Conservation (phyloP, 257 asterid species). For the Ballota nigra region DNA sequence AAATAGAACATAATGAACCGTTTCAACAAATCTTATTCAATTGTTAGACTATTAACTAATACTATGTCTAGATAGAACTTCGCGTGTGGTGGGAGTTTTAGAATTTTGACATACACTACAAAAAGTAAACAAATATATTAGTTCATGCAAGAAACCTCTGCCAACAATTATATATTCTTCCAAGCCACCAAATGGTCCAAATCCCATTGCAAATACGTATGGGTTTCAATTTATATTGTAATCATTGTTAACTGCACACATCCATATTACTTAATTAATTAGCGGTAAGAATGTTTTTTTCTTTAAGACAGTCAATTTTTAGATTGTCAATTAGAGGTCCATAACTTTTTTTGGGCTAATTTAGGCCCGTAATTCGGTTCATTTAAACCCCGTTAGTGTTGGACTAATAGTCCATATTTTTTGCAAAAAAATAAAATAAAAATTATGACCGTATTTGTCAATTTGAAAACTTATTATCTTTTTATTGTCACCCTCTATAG, state of each 20-base stretch:
- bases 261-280: not conserved
- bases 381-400: no score
- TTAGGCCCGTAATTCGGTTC: no score
- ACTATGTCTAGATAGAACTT: not conserved
- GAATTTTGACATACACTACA: not conserved
- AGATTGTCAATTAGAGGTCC: no score
- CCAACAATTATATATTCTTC: conserved; percentile 1
- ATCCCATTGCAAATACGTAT: conserved; percentile 17
- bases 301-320: no score
- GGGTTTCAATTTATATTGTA: conserved; percentile 12
- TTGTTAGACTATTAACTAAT: not conserved
- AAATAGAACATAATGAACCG: not conserved
- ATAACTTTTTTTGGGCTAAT: no score
- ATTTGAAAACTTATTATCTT: no score
- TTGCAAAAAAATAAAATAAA: no score
- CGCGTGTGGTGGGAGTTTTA: conserved; percentile 4
- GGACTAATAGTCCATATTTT: no score
- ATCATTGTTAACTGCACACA: not conserved
- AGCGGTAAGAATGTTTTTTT: no score
- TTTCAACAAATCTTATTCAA: not conserved
- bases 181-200: conserved; percentile 15
- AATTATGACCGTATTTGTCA: no score
- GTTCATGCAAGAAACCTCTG: not conserved
- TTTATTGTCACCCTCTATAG: no score
- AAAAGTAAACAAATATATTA: not conserved